Evolutionary conservation across 1,284 basidiomycete genomes (phyloP), one percentile per base, ranked within the genome.

Genomic region (Heterobasidion parviporum): DNA sequence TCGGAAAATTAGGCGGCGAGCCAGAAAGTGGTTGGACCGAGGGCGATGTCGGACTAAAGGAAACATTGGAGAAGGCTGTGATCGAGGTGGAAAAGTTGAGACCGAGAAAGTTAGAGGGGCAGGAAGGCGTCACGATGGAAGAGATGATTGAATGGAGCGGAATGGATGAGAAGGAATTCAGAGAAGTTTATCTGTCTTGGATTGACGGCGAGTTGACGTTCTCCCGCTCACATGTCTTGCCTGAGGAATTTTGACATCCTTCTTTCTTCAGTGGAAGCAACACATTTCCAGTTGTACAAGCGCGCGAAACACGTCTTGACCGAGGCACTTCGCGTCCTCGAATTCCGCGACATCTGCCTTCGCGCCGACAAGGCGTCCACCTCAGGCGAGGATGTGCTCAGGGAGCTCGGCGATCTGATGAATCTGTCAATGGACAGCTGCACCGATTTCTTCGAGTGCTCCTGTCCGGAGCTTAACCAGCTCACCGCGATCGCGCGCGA

Each of bases 261-360:
- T 6, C 46, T 10, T 6, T 32, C 12, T 48, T 12, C 10, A 50
- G 49, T 50, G 26, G 49, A 50, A 26, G 49, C 49, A 18, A 81
- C 80, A 2, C 74, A 82, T 65, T 92, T 92, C 76, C 84, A 91
- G 66, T 71, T 93, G 14, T 88, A 87, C 74, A 85, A 87, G 63
- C 84, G 92, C 59, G 81, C 85, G 1, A 82, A 81, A 63, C 91
- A 93, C 67, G 87, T 92, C 56, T 81, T 86, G 65, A 73, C 80
- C 3, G 91, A 93, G 70, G 82, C 88, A 2, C 74, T 87, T n/a
- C 83, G 88, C 15, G 91, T 93, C 9, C 77, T 91, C 33, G 74
- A 81, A 62, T 92, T 92, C 74, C 80, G 84, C 56, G 72, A 78
- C 49, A 70, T 81, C 34, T 92, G 89, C 68, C 70, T 85, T 36